Base-by-base conservation (phyloP, 257 asterid species). In the Scutellaria galericulata region DNA sequence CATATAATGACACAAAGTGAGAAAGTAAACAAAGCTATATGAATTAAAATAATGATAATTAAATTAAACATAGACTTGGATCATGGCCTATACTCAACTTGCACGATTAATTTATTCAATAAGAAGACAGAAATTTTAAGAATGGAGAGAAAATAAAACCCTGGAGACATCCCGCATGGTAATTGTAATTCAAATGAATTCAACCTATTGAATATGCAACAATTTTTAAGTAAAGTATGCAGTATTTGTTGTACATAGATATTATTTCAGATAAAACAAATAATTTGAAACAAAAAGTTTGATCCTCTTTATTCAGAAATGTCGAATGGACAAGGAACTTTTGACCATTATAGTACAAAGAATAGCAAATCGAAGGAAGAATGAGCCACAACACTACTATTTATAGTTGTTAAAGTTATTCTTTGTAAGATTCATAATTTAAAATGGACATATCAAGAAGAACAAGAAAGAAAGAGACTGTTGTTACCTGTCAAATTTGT, bases 401-500 rank as follows among this genome's bases (percentile, higher is more conserved):
- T 15, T 20, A 42, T 42, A 12, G 54, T 57, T 18, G 9, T 46
- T 41, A 72, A 14, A 5, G 5, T 14, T 13, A 57, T 31, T 27
- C 52, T 52, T 42, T 15, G 24, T 8, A 51, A 45, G 12, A 55
- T 24, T 14, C 37, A 42, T 13, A 39, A 53, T 9, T 24, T 62
- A 48, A 3, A 24, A 59, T 27, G 35, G 24, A 39, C 4, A 47
- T 9, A 53, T 24, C 22, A 20, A 4, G 46, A 5, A 40, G 69
- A 75, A 45, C 1, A 15, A 65, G 15, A 20, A 31, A 35, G 40
- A 64, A 46, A 22, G 24, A 64, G 66, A 64, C 35, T 0, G 4
- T 67, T 0, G 4, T 67, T 78, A 89, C 96, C 97, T 88, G 70
- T 90, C 94, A 68, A 90, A 90, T 74, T 90, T 90, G 86, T 85